Conservation (phyloP, 2,329 filamentous ascomycete genomes). For the Calycina herbarum region DNA sequence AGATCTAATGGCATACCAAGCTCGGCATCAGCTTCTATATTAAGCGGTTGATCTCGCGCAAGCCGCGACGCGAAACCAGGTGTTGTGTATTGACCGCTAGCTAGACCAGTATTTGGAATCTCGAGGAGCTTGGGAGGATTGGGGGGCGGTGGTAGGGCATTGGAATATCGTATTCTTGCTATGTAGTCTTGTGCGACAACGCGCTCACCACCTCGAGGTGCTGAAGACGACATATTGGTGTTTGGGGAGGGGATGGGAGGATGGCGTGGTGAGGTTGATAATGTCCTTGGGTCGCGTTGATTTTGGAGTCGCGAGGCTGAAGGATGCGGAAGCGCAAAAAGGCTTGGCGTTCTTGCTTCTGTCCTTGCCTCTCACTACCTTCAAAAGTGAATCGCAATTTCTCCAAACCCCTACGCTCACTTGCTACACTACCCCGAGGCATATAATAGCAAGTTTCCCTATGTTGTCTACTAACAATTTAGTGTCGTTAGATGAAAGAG, state of each 20-base stretch:
- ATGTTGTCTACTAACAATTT: too few relatives aligned
- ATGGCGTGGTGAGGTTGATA: neutral
- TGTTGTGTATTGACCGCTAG: slow-evolving; percentile 83
- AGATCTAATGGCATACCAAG: slow-evolving; percentile 96
- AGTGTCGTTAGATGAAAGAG: too few relatives aligned
- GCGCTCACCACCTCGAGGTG: slow-evolving; percentile 40
- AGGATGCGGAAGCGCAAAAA: neutral
- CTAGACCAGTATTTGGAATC: slow-evolving; percentile 89
- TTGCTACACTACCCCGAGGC: too few relatives aligned
- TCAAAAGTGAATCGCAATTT: too few relatives aligned
- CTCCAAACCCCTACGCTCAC: too few relatives aligned
- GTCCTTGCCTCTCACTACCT: neutral
- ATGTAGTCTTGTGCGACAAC: slow-evolving; percentile 93
- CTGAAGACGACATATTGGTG: slow-evolving; percentile 33
- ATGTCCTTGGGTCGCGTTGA: neutral
- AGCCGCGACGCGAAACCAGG: slow-evolving; percentile 87
- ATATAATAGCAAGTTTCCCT: too few relatives aligned
- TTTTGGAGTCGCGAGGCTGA: slow-evolving; percentile 4
- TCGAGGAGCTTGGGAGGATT: slow-evolving; percentile 96
- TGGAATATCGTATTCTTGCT: slow-evolving; percentile 90
- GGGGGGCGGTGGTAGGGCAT: slow-evolving; percentile 90
- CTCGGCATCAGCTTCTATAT: slow-evolving; percentile 96
- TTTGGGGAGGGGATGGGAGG: neutral
- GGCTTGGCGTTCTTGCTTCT: neutral
- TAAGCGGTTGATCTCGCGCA: slow-evolving; percentile 86